A percentile compares a stretch with the other conserved stretches of the same genome.
These are phyloP conservation scores for Pseudocercospora vitis DNA, from an alignment of 2,329 filamentous ascomycete genomes.

Conservation along the genomic window DNA sequence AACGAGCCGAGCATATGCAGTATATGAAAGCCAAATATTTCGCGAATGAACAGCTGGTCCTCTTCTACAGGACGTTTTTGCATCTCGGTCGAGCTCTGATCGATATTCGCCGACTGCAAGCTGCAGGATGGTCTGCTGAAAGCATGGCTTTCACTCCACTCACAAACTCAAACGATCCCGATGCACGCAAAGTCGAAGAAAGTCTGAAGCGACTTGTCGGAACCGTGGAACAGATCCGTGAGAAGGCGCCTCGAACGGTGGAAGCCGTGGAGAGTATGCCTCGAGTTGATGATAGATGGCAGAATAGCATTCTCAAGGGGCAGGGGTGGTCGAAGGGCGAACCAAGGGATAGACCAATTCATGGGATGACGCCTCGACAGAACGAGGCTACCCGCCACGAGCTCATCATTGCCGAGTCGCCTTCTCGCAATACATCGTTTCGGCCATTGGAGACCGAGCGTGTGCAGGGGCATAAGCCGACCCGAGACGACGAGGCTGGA, in stretches of 20 bases:
- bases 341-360: no score
- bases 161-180: slow-evolving; percentile 29
- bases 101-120: slow-evolving; percentile 39
- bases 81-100: slow-evolving; percentile 42
- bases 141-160: slow-evolving; percentile 12
- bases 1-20: slow-evolving; percentile 31
- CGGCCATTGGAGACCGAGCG: no score
- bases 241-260: slow-evolving; percentile 42
- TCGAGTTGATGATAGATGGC: slow-evolving; percentile 19
- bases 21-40: slow-evolving; percentile 36
- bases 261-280: slow-evolving; percentile 49
- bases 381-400: no score
- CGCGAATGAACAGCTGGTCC: slow-evolving; percentile 34
- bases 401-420: no score
- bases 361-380: no score
- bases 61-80: slow-evolving; percentile 47
- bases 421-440: no score
- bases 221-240: slow-evolving; percentile 34
- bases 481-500: no score
- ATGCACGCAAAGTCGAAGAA: not conserved
- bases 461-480: no score
- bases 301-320: not conserved
- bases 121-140: slow-evolving; percentile 26
- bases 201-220: slow-evolving; percentile 30
- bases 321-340: not conserved